Evolutionary conservation across 169 alveolate genomes (phyloP).

Genomic region (Eimeria praecox): DNA sequence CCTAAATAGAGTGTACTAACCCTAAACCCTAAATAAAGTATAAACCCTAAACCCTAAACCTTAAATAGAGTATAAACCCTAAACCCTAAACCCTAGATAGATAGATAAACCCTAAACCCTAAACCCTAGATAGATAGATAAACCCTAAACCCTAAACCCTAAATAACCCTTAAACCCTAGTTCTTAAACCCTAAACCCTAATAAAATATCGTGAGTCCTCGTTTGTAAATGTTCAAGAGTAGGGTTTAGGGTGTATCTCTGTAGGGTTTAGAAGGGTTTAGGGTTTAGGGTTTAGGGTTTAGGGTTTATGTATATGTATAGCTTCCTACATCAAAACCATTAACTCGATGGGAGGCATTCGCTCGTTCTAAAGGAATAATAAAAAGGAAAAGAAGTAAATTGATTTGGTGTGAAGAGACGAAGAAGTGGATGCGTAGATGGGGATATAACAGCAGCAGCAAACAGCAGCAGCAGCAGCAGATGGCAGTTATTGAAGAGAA

Average conservation of each 20-base stretch:
- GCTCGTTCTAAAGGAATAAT: conserved; percentile 88
- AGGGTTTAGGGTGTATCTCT: neutral
- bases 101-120: neutral
- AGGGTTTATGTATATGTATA: neutral
- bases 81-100: neutral
- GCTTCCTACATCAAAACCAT: conserved; percentile 84
- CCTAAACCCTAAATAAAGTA: neutral
- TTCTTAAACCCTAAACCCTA: neutral
- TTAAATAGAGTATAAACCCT: too few relatives aligned
- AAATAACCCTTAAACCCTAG: too few relatives aligned
- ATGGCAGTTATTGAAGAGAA: conserved; percentile 34
- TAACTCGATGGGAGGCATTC: conserved; percentile 89
- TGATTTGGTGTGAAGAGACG: conserved; percentile 85
- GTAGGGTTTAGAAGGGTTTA: too few relatives aligned
- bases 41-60: neutral
- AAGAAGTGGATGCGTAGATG: conserved; percentile 91
- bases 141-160: too few relatives aligned
- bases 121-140: too few relatives aligned
- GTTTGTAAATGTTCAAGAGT: neutral
- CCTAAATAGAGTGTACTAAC: too few relatives aligned
- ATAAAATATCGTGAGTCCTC: neutral
- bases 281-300: conserved; percentile 13
- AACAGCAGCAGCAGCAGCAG: conserved; percentile 31
- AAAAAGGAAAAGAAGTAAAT: conserved; percentile 87
- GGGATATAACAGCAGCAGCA: conserved; percentile 86